Percentiles rank a stretch among this genome's conserved stretches.
Evolutionary conservation across 2,329 filamentous ascomycete species (phyloP).

Genomic region (Penicillium sp.): DNA sequence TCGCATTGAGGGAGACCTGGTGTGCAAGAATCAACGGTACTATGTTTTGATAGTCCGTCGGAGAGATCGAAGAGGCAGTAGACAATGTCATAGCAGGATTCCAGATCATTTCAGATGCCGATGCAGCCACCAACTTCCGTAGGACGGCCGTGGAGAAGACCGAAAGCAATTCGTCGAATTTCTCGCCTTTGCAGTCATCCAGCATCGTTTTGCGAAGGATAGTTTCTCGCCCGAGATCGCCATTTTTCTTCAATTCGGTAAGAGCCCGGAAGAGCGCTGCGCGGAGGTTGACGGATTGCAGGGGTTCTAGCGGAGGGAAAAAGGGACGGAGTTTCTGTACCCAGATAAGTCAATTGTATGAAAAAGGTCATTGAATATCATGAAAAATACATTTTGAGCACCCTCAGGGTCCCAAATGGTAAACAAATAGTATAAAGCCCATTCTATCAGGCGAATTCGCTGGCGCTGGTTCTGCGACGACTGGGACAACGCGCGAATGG

Average conservation of each 20-base stretch:
- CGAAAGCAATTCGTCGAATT: slow-evolving; percentile 82
- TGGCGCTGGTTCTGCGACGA: slow-evolving; percentile 75
- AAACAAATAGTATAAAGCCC: slow-evolving; percentile 88
- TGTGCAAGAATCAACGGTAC: slow-evolving; percentile 73
- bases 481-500: slow-evolving; percentile 70
- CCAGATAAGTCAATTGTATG: slow-evolving; percentile 13
- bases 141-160: slow-evolving; percentile 83
- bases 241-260: slow-evolving; percentile 85
- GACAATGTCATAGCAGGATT: slow-evolving; percentile 61
- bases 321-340: slow-evolving; percentile 83
- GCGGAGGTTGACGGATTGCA: slow-evolving; percentile 88
- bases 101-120: slow-evolving; percentile 44
- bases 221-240: slow-evolving; percentile 75
- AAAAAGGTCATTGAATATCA: not conserved
- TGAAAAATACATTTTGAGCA: slow-evolving; percentile 64
- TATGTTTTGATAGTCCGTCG: slow-evolving; percentile 49
- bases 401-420: slow-evolving; percentile 78
- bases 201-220: slow-evolving; percentile 92
- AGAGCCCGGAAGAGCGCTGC: slow-evolving; percentile 79
- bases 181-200: slow-evolving; percentile 92
- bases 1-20: slow-evolving; percentile 64
- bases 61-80: slow-evolving; percentile 50
- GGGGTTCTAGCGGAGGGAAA: slow-evolving; percentile 86
- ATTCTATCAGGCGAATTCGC: slow-evolving; percentile 81
- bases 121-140: slow-evolving; percentile 64